Percentiles rank a stretch among this genome's conserved stretches.
phyloP scores from a whole-genome alignment of 306 rosid genomes.

The Phaseolus lunatus region DNA sequence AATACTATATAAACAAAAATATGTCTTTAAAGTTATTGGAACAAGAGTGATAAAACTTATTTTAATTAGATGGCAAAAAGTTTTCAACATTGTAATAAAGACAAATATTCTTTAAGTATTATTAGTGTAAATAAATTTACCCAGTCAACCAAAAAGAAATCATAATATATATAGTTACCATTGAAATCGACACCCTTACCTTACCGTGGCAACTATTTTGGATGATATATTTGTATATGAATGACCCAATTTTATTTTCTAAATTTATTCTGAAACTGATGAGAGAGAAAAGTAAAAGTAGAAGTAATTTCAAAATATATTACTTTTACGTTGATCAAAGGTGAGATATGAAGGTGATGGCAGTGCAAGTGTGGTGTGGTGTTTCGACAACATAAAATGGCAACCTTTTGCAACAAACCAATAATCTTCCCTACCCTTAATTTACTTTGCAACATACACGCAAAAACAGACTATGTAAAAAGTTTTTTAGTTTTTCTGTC shows the following conservation, averaged over 20 bases:
- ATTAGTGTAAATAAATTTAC: not conserved
- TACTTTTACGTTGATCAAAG: not conserved
- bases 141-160: no score
- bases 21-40: not conserved
- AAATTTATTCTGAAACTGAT: not conserved
- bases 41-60: not conserved
- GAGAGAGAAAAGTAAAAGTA: not conserved
- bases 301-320: not conserved
- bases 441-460: slow-evolving; percentile 3
- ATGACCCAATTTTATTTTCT: not conserved
- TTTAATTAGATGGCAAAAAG: not conserved
- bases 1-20: not conserved
- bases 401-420: not conserved
- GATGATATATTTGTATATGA: not conserved
- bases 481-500: slow-evolving; percentile 4
- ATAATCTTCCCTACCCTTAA: not conserved
- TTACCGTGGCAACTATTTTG: not conserved
- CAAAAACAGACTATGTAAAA: not conserved
- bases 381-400: slow-evolving; percentile 5
- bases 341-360: slow-evolving; percentile 13
- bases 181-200: not conserved
- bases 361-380: not conserved
- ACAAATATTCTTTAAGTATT: no score
- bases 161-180: no score
- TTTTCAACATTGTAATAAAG: not conserved